These are phyloP conservation scores for Xerocomus minutiporus DNA, from an alignment of 1,284 basidiomycete species.

Conservation along the genomic window DNA sequence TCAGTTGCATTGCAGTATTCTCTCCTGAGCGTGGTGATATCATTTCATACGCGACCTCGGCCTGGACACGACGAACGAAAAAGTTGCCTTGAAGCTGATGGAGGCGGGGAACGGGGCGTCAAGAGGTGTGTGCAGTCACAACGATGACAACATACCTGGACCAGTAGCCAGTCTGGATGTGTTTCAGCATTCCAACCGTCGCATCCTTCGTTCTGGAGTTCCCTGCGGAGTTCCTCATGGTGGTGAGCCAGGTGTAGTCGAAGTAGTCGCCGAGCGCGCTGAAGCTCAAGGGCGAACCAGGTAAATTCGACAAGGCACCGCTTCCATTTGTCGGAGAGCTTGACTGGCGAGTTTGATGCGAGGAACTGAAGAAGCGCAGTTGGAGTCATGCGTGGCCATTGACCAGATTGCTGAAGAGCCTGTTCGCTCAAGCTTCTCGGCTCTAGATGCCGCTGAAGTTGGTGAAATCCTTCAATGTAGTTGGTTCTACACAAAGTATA, in stretches of 20 bases:
- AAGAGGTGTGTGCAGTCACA: neutral
- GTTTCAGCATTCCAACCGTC: constrained; percentile 14
- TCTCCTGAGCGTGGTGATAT: constrained; percentile 34
- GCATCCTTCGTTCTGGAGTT: constrained; percentile 29
- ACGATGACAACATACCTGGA: constrained; percentile 35
- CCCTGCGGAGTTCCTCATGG: constrained; percentile 34
- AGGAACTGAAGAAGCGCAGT: constrained; percentile 26
- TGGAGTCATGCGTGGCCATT: constrained; percentile 32
- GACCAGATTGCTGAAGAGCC: constrained; percentile 18
- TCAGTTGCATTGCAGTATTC: constrained; percentile 23
- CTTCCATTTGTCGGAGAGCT: constrained; percentile 26
- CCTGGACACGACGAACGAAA: constrained; percentile 40
- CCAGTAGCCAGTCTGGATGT: constrained; percentile 43
- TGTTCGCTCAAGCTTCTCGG: constrained; percentile 15
- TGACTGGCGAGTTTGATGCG: constrained; percentile 12
- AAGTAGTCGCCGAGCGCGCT: constrained; percentile 29
- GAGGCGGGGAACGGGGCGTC: neutral
- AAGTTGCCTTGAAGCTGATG: constrained; percentile 44
- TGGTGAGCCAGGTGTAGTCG: constrained; percentile 4
- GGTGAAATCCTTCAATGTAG: constrained; percentile 4
- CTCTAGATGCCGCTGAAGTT: constrained; percentile 12
- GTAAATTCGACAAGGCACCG: constrained; percentile 27
- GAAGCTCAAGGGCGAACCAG: constrained; percentile 27
- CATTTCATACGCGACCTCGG: constrained; percentile 44
- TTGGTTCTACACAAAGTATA: constrained; percentile 5